Evolutionary conservation across 2,329 filamentous ascomycete genomes (phyloP), one percentile per base, ranked within the genome.

Genomic region (Scleromitrula shiraiana): DNA sequence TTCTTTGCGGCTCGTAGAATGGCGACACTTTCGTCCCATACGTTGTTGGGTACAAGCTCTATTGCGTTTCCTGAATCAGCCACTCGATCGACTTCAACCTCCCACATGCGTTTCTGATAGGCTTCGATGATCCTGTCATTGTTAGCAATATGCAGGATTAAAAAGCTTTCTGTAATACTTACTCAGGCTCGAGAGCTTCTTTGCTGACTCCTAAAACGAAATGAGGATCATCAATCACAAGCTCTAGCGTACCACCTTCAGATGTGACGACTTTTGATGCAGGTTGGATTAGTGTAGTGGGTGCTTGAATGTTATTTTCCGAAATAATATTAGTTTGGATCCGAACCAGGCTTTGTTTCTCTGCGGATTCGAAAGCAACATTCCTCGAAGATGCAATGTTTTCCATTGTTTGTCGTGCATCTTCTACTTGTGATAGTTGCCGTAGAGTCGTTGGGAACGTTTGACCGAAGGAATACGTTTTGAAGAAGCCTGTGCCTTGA

Each of bases 181-280:
- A 58, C 56, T 58, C 56, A 30, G 20, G 27, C 23, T 56, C 47
- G 7, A 41, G 24, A 29, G 53, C 54, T 20, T 51, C 52, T 41
- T 46, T 37, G 5, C 46, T 27, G 12, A 59, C 41, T 6, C 56
- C 55, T 8, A 59, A 46, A 2, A 59, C 55, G 20, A 60, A 60
- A 38, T 55, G 36, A 4, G 57, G 57, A 45, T 59, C 56, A 4
- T 52, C 50, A n/a, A 58, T 33, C 17, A 33, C 37, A 2, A 24
- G 20, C 8, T 27, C 39, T 42, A 29, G 22, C 14, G 7, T n/a
- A 3, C 5, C 4, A 35, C 2, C 17, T 3, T 19, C 7, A 4
- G n/a, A 23, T n/a, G 8, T 5, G 14, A 15, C 17, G 10, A 8
- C n/a, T 35, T 32, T n/a, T n/a, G n/a, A 9, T 10, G 44, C 36